Evolutionary conservation across 257 asterid genomes (phyloP).

Genomic region (Gentiana straminea): DNA sequence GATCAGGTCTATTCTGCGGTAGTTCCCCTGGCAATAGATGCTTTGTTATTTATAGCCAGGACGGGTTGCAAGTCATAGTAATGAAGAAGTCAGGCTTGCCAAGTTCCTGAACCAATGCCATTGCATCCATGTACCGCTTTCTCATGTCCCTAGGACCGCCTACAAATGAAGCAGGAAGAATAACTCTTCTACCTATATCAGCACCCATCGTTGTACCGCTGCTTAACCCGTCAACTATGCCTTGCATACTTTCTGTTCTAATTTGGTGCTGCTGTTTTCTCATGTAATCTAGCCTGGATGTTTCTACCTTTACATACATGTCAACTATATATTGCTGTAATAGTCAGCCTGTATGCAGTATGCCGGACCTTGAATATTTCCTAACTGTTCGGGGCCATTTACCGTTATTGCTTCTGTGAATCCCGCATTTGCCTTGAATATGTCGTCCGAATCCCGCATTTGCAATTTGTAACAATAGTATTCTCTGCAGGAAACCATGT

Average conservation of each 20-base stretch:
- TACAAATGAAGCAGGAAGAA: neutral
- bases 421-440: too few species aligned
- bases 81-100: neutral
- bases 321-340: neutral
- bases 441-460: neutral
- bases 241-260: neutral
- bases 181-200: neutral
- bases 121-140: neutral
- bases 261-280: neutral
- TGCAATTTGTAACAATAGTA: neutral
- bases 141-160: neutral
- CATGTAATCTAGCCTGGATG: neutral
- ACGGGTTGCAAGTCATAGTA: too few species aligned
- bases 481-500: neutral
- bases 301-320: neutral
- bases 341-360: neutral
- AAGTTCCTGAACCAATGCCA: neutral
- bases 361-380: too few species aligned
- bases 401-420: too few species aligned
- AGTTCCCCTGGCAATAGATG: too few species aligned
- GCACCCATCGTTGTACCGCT: too few species aligned
- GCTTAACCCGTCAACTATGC: neutral
- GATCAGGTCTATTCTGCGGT: too few species aligned
- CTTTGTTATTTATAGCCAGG: too few species aligned
- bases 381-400: too few species aligned